phyloP scores from a whole-genome alignment of 495 filamentous ascomycete genomes.

The Antarctomyces pellizariae region DNA sequence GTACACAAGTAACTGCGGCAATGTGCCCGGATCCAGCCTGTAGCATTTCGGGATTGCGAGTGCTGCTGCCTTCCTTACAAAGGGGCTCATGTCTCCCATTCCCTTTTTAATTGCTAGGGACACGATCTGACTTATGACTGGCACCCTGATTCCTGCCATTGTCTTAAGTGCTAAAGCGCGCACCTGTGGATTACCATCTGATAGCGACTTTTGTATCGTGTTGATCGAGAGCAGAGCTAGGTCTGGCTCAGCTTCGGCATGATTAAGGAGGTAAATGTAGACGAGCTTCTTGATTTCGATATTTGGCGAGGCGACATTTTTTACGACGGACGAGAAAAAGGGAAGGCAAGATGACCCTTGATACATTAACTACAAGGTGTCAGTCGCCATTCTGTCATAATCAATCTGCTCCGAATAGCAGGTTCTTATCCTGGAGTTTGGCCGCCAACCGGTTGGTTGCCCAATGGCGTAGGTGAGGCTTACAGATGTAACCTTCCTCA shows the following conservation, averaged over 20 bases:
- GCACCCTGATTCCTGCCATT: slow-evolving; percentile 89
- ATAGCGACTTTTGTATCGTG: slow-evolving; percentile 90
- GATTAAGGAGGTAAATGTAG: slow-evolving; percentile 88
- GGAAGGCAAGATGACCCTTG: slow-evolving; percentile 55
- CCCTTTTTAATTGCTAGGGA: slow-evolving; percentile 84
- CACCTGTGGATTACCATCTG: slow-evolving; percentile 72
- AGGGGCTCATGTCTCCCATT: slow-evolving; percentile 76
- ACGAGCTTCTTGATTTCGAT: slow-evolving; percentile 93
- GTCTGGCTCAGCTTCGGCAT: slow-evolving; percentile 88
- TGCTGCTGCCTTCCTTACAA: slow-evolving; percentile 80
- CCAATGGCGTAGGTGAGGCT: slow-evolving; percentile 9
- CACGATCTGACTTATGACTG: slow-evolving; percentile 98
- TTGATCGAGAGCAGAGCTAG: slow-evolving; percentile 92
- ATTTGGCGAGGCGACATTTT: slow-evolving; percentile 79
- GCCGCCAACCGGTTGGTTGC: not conserved
- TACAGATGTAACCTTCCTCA: slow-evolving; percentile 79
- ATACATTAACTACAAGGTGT: slow-evolving; percentile 60
- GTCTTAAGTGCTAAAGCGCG: slow-evolving; percentile 76
- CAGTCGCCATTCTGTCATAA: not conserved
- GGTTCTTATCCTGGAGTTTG: not conserved
- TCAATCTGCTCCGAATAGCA: not conserved
- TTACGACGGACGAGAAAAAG: slow-evolving; percentile 87
- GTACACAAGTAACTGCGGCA: slow-evolving; percentile 66
- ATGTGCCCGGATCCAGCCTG: slow-evolving; percentile 64
- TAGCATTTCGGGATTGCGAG: slow-evolving; percentile 96